phyloP scores from a whole-genome alignment of 441 rosid genomes.

The Eutrema salsugineum region DNA sequence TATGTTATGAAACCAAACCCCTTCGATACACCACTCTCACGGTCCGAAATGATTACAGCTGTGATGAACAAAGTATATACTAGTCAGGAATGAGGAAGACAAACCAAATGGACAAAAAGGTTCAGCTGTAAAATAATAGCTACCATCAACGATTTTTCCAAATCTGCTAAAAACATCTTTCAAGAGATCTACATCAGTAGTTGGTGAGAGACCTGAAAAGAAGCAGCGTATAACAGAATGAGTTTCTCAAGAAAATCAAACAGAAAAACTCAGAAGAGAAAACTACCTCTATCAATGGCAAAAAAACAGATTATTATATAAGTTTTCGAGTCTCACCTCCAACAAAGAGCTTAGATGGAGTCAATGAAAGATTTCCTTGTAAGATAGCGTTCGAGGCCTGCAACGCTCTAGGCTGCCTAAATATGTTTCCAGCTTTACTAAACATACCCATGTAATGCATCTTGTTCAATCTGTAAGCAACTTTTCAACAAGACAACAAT shows the following conservation, averaged over 20 bases:
- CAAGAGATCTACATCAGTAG: slow-evolving; percentile 19
- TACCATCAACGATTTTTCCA: slow-evolving; percentile 72
- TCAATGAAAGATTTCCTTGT: slow-evolving; percentile 31
- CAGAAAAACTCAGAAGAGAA: not conserved
- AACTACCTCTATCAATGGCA: not conserved
- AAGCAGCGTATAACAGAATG: not conserved
- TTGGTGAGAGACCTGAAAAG: slow-evolving; percentile 22
- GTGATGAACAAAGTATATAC: not conserved
- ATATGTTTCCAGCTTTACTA: slow-evolving; percentile 36
- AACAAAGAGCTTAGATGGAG: slow-evolving; percentile 33
- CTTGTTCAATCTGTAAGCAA: slow-evolving; percentile 16
- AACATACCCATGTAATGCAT: slow-evolving; percentile 36
- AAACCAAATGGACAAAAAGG: not conserved
- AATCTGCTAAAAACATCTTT: slow-evolving; percentile 57
- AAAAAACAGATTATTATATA: not conserved
- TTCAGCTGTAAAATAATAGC: not conserved
- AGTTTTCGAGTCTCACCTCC: slow-evolving; percentile 13
- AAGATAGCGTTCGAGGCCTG: slow-evolving; percentile 27
- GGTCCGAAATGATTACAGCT: slow-evolving; percentile 52
- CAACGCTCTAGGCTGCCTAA: slow-evolving; percentile 32
- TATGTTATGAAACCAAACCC: slow-evolving; percentile 81
- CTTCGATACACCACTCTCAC: slow-evolving; percentile 70
- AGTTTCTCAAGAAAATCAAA: not conserved
- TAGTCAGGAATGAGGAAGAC: slow-evolving; percentile 9
- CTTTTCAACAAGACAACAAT: not conserved